Base-by-base conservation (phyloP, 306 rosid species). In the Fagus sylvatica region DNA sequence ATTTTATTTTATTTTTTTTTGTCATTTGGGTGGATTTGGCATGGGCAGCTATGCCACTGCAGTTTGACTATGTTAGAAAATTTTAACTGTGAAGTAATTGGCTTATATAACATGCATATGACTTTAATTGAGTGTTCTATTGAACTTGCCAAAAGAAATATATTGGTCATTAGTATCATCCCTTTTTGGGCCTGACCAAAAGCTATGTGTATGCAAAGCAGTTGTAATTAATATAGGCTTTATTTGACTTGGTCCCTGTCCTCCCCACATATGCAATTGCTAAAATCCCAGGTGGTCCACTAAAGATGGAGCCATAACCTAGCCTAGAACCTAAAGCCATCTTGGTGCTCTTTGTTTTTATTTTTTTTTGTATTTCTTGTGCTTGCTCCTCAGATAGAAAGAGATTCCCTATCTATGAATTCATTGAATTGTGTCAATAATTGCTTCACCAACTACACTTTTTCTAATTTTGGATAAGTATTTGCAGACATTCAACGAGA, bases 401-500 rank as follows among this genome's bases (percentile, higher is more conserved):
- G 61, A 72, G 72, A 62, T 43, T 48, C 73, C 73, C 30, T 65
- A 51, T 61, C n/a, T 0, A 62, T 15, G 42, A 62, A 62, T 15
- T 62, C 43, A 34, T 33, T 34, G 22, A 67, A 41, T 73, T 74
- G 41, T 32, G 68, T 73, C 41, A 42, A 57, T 61, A 2, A 19
- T 69, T 69, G 53, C 74, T 73, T 78, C 17, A 19, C 71, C 75
- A 41, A 43, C 53, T 54, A 12, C 41, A 8, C 19, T 55, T 22
- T 67, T 57, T 80, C 91, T 87, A 71, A 83, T 62, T 85, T n/a
- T 84, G 73, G 61, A 70, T 85, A 78, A 28, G 2, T 76, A 8
- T 89, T 22, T 88, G 70, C 96, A 95, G 99, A 85, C 96, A 62
- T 96, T 96, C 84, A 90, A 93, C 41, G 87, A 93, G 87, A 53